Evolutionary conservation across 495 filamentous ascomycete genomes (phyloP).

Genomic region (Stereocaulon alpinum): DNA sequence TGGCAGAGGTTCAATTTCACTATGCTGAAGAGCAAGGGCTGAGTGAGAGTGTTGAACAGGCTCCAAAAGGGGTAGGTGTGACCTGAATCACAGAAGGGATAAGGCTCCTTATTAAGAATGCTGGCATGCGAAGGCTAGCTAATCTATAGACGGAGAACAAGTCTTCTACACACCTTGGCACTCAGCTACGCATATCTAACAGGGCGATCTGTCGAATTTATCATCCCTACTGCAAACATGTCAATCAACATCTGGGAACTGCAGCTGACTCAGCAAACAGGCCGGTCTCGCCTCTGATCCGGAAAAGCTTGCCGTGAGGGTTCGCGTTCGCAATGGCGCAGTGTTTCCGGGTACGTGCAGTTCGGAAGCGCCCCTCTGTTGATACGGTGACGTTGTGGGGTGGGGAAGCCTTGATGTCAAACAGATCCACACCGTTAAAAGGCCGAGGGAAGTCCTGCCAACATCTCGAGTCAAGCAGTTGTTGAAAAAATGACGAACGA

Average conservation of each 20-base stretch:
- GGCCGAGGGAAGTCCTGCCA: too few species aligned
- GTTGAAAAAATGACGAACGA: not conserved
- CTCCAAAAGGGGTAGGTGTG: constrained; percentile 24
- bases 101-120: constrained; percentile 12
- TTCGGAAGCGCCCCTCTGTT: too few species aligned
- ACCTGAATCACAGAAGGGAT: constrained; percentile 35
- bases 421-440: too few species aligned
- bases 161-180: too few species aligned
- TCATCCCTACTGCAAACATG: not conserved
- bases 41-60: constrained; percentile 23
- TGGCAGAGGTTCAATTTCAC: constrained; percentile 36
- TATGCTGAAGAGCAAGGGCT: constrained; percentile 41
- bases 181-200: not conserved
- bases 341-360: too few species aligned
- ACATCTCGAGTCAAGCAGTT: too few species aligned
- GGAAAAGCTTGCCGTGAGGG: too few species aligned
- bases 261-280: not conserved
- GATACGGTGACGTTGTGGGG: too few species aligned
- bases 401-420: too few species aligned
- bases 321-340: too few species aligned
- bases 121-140: constrained; percentile 8
- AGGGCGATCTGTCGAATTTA: not conserved
- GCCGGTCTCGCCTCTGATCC: not conserved
- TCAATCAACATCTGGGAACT: too few species aligned
- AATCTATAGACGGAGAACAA: not conserved